Conservation (phyloP, 2,329 filamentous ascomycete species). For the Alternaria tenuissima region DNA sequence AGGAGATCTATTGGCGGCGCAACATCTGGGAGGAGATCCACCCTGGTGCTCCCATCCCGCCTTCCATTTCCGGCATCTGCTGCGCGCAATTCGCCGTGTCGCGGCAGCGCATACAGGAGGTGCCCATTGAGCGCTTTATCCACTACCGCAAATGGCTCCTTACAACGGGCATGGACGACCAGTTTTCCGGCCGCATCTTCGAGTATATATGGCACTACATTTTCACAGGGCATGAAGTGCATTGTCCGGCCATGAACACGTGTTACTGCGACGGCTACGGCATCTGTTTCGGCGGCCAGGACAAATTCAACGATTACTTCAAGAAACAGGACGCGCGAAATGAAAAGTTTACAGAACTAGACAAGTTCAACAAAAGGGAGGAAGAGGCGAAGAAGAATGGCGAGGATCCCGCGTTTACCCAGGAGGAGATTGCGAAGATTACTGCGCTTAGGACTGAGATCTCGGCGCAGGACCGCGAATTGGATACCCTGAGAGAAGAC, state of each 20-base stretch:
- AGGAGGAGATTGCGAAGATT: constrained; percentile 32
- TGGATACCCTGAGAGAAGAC: constrained; percentile 40
- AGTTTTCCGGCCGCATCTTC: constrained; percentile 50
- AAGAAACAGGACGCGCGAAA: constrained; percentile 55
- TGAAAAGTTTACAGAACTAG: constrained; percentile 52
- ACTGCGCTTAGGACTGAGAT: constrained; percentile 33
- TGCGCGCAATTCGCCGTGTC: constrained; percentile 66
- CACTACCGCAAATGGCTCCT: constrained; percentile 63
- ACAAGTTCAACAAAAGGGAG: constrained; percentile 50
- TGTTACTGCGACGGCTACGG: constrained; percentile 72
- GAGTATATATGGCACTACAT: constrained; percentile 55
- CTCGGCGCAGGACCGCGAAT: constrained; percentile 34
- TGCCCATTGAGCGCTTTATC: constrained; percentile 60
- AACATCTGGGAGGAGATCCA: constrained; percentile 53
- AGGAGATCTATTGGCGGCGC: constrained; percentile 48
- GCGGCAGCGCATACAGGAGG: constrained; percentile 58
- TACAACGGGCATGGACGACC: constrained; percentile 48
- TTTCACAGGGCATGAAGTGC: constrained; percentile 50
- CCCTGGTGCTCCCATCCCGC: constrained; percentile 50
- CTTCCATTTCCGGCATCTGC: constrained; percentile 56
- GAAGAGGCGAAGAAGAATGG: constrained; percentile 44
- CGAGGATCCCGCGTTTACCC: constrained; percentile 30
- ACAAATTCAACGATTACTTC: constrained; percentile 60
- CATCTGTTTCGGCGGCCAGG: constrained; percentile 64
- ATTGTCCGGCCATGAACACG: constrained; percentile 50